A percentile compares a stretch with the other conserved stretches of the same genome.
phyloP scores from a whole-genome alignment of 257 asterid genomes.

The Fraxinus quadrangulata region DNA sequence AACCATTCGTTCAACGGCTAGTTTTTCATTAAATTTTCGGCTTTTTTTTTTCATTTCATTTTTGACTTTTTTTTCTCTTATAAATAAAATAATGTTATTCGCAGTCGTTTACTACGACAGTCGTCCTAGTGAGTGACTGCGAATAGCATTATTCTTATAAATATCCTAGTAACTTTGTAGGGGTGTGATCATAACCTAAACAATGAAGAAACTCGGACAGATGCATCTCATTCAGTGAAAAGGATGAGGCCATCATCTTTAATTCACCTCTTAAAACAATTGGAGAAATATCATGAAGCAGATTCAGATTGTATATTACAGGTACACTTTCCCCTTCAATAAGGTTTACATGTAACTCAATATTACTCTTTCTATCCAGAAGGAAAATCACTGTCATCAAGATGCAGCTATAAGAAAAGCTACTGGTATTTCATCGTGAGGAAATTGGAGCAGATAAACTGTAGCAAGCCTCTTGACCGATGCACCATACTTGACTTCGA shows the following conservation, averaged over 20 bases:
- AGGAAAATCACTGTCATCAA: constrained; percentile 20
- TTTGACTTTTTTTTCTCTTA: too few species aligned
- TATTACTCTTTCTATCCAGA: constrained; percentile 19
- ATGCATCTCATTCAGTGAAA: too few species aligned
- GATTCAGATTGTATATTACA: not conserved
- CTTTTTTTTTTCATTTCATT: too few species aligned
- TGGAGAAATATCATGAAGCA: not conserved
- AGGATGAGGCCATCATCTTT: not conserved
- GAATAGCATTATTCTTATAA: too few species aligned
- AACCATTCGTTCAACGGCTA: too few species aligned
- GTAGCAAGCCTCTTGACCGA: constrained; percentile 55
- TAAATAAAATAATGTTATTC: too few species aligned
- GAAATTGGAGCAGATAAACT: constrained; percentile 52
- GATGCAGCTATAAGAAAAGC: constrained; percentile 19
- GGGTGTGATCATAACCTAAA: too few species aligned
- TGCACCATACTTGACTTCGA: constrained; percentile 61
- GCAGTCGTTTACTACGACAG: too few species aligned
- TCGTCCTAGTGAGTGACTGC: too few species aligned
- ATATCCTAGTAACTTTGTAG: too few species aligned
- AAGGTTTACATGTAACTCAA: constrained; percentile 3
- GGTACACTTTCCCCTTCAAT: not conserved
- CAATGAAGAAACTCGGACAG: too few species aligned
- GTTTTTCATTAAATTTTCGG: too few species aligned
- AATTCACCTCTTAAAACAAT: not conserved
- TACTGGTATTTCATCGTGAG: constrained; percentile 32